phyloP scores from a whole-genome alignment of 176 grass and related monocot genomes.

The Saccharum officinarum region DNA sequence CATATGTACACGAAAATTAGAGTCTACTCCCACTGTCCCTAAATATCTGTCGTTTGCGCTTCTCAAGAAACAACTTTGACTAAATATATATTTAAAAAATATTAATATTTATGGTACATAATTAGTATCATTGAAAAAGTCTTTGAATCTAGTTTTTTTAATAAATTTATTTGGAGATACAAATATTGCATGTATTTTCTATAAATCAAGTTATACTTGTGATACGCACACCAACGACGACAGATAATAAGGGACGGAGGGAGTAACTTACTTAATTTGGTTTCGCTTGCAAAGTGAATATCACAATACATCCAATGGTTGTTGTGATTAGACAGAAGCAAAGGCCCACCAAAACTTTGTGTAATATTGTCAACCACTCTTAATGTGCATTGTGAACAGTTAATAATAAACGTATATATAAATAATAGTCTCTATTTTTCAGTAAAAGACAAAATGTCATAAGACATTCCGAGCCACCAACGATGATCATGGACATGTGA shows the following conservation, averaged over 20 bases:
- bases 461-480: slow-evolving; percentile 3
- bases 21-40: background rate
- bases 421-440: background rate
- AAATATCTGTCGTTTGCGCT: too few species aligned
- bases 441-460: background rate
- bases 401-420: background rate
- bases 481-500: background rate
- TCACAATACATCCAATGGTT: background rate
- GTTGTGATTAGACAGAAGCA: slow-evolving; percentile 2
- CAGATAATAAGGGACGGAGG: too few species aligned
- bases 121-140: too few species aligned
- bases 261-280: background rate
- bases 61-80: too few species aligned
- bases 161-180: too few species aligned
- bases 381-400: background rate
- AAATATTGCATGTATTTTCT: too few species aligned
- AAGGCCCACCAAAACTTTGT: background rate
- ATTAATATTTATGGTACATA: too few species aligned
- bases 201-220: too few species aligned
- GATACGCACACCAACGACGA: too few species aligned
- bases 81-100: too few species aligned
- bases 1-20: background rate
- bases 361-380: background rate
- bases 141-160: too few species aligned
- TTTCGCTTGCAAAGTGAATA: background rate